Percentiles rank a stretch among this genome's conserved stretches.
Evolutionary conservation across 148 eudicot genomes (phyloP).

Genomic region (Pharnaceum exiguum): DNA sequence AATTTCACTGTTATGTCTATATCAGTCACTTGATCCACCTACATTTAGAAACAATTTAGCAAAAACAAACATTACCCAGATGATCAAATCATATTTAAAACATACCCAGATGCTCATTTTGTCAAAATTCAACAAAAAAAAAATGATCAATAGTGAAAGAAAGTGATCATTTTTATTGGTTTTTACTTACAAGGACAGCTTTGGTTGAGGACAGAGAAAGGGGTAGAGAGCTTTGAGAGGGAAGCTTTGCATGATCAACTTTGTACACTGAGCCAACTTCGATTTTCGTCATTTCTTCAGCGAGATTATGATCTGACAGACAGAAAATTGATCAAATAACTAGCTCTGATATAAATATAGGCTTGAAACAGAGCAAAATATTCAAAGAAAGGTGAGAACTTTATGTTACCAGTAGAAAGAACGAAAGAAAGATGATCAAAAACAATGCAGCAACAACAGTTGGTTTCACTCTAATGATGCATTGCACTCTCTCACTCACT

Average conservation of each 20-base stretch:
- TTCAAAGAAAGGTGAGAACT: neutral
- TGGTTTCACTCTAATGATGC: too few relatives aligned
- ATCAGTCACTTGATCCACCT: constrained; percentile 61
- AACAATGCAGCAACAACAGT: too few relatives aligned
- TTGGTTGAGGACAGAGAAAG: constrained; percentile 44
- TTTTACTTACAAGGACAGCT: constrained; percentile 56
- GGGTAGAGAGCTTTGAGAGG: constrained; percentile 39
- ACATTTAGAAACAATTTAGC: constrained; percentile 14
- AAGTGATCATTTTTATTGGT: too few relatives aligned
- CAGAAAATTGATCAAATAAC: neutral
- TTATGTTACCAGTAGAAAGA: constrained; percentile 2
- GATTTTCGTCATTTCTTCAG: constrained; percentile 14
- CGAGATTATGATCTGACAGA: neutral
- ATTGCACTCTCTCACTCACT: too few relatives aligned
- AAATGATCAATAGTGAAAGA: too few relatives aligned
- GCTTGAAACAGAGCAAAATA: neutral
- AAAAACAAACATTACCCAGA: neutral
- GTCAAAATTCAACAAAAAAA: too few relatives aligned
- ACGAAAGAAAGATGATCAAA: neutral
- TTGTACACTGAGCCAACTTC: constrained; percentile 52
- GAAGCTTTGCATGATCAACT: constrained; percentile 49
- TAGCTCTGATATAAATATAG: too few relatives aligned
- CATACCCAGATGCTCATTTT: neutral
- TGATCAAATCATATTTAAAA: neutral
- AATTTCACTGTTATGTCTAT: constrained; percentile 48